Percentiles rank a stretch among this genome's conserved stretches.
These are phyloP conservation scores for Malbranchea cinnamomea DNA, from an alignment of 2,329 filamentous ascomycete species.

Conservation along the genomic window DNA sequence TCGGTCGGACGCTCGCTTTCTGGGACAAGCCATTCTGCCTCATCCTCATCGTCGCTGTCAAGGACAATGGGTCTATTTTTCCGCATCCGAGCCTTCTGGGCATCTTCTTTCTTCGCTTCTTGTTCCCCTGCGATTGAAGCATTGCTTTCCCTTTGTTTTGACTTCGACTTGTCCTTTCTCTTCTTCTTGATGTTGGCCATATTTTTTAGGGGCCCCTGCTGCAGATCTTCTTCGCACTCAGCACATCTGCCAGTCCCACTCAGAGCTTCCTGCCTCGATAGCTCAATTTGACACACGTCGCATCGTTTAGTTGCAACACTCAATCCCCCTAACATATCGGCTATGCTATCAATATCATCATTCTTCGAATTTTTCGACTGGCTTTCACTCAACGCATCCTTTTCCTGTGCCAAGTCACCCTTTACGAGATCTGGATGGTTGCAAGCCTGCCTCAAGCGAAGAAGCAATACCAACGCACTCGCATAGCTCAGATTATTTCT, in stretches of 20 bases:
- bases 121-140: slow-evolving; percentile 16
- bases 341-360: slow-evolving; percentile 64
- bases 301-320: slow-evolving; percentile 65
- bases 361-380: slow-evolving; percentile 37
- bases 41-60: slow-evolving; percentile 46
- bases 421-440: slow-evolving; percentile 85
- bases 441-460: slow-evolving; percentile 81
- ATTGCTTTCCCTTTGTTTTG: slow-evolving; percentile 23
- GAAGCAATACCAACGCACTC: slow-evolving; percentile 78
- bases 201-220: slow-evolving; percentile 40
- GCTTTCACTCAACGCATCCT: slow-evolving; percentile 54
- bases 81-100: slow-evolving; percentile 15
- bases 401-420: slow-evolving; percentile 72
- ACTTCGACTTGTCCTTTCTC: slow-evolving; percentile 36
- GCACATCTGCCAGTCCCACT: slow-evolving; percentile 46
- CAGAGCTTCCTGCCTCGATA: slow-evolving; percentile 42
- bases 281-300: slow-evolving; percentile 62
- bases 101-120: slow-evolving; percentile 19
- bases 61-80: slow-evolving; percentile 31
- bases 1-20: slow-evolving; percentile 47
- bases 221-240: slow-evolving; percentile 62
- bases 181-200: slow-evolving; percentile 21
- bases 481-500: slow-evolving; percentile 73
- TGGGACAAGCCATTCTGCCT: slow-evolving; percentile 65
- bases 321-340: slow-evolving; percentile 73